Percentiles rank a stretch among this genome's conserved stretches.
These are phyloP conservation scores for Debaryomyces maramus DNA, from an alignment of 805 yeast genomes.

Conservation along the genomic window DNA sequence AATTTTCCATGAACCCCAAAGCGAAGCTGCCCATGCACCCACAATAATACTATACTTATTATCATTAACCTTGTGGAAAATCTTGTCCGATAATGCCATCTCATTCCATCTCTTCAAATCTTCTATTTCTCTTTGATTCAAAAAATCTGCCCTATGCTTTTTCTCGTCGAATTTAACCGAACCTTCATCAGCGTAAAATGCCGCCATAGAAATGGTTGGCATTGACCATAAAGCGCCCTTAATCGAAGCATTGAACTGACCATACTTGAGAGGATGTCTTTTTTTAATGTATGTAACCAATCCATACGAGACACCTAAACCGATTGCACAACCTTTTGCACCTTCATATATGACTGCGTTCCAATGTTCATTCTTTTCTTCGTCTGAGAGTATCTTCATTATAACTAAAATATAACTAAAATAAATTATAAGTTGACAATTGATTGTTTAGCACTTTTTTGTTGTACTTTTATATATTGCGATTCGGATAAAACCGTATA, in stretches of 20 bases:
- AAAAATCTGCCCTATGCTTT: slow-evolving; percentile 53
- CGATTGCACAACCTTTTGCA: slow-evolving; percentile 56
- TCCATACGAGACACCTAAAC: slow-evolving; percentile 56
- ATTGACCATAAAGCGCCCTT: slow-evolving; percentile 65
- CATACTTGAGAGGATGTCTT: slow-evolving; percentile 48
- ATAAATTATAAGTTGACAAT: too few species aligned
- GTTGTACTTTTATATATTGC: not conserved
- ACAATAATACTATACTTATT: slow-evolving; percentile 68
- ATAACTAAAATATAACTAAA: too few species aligned
- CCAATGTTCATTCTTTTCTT: slow-evolving; percentile 67
- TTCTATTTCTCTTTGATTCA: slow-evolving; percentile 40
- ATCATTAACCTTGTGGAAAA: slow-evolving; percentile 47
- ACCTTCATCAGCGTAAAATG: slow-evolving; percentile 69
- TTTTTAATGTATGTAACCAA: slow-evolving; percentile 43
- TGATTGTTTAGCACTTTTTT: too few species aligned
- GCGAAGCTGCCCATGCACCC: slow-evolving; percentile 76
- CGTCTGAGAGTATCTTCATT: slow-evolving; percentile 68
- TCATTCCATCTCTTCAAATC: slow-evolving; percentile 53
- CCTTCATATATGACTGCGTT: slow-evolving; percentile 62
- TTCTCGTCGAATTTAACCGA: slow-evolving; percentile 65
- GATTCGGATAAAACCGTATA: not conserved
- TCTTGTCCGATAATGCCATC: slow-evolving; percentile 49
- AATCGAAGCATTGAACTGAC: slow-evolving; percentile 33
- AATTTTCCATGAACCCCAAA: slow-evolving; percentile 72
- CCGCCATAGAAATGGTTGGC: slow-evolving; percentile 63